Conservation (phyloP, 2,329 filamentous ascomycete genomes). For the Pestalotiopsis sp. region DNA sequence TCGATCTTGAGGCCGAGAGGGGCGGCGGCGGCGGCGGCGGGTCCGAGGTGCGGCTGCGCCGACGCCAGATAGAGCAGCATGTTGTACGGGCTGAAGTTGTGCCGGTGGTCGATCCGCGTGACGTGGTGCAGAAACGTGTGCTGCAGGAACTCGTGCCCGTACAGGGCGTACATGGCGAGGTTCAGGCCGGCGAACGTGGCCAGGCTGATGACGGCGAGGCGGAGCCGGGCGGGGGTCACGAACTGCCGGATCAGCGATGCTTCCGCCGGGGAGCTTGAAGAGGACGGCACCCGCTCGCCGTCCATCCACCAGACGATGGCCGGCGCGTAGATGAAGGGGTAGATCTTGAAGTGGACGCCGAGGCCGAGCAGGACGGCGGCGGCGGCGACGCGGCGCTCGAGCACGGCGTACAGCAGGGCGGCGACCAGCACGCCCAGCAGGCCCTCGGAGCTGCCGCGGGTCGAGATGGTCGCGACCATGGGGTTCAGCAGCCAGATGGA, state of each 20-base stretch:
- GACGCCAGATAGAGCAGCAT: constrained; percentile 87
- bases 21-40: constrained; percentile 12
- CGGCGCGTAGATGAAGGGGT: constrained; percentile 92
- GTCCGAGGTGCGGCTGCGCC: constrained; percentile 44
- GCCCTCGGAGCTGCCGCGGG: constrained; percentile 90
- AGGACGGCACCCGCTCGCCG: constrained; percentile 43
- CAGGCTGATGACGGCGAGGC: constrained; percentile 66
- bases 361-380: constrained; percentile 79
- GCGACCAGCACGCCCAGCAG: constrained; percentile 84
- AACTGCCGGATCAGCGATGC: constrained; percentile 40
- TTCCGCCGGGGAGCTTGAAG: constrained; percentile 16
- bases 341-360: constrained; percentile 96
- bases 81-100: constrained; percentile 98
- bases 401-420: constrained; percentile 79
- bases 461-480: constrained; percentile 97
- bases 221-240: constrained; percentile 56
- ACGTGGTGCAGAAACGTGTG: constrained; percentile 95
- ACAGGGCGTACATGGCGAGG: constrained; percentile 75
- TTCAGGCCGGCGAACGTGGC: constrained; percentile 77
- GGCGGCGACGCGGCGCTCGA: constrained; percentile 62
- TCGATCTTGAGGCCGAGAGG: constrained; percentile 56
- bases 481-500: constrained; percentile 94
- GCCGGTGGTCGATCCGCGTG: constrained; percentile 89
- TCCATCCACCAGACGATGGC: constrained; percentile 84
- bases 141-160: constrained; percentile 78